Evolutionary conservation across 2,329 filamentous ascomycete species (phyloP), one percentile per base, ranked within the genome.

Genomic region (Nothophoma quercina): DNA sequence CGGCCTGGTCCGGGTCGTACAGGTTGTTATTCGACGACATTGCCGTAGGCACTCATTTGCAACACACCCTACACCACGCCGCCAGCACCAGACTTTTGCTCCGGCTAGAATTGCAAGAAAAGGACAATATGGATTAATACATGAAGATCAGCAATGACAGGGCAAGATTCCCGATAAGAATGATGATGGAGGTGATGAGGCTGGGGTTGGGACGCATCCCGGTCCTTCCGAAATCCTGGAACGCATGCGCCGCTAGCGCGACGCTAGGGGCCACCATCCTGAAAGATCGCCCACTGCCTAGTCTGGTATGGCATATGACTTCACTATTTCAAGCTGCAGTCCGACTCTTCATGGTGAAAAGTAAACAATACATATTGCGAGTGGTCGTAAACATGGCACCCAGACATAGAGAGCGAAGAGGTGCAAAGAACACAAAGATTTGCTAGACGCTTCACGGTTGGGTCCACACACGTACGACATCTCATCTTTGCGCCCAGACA

Each of bases 1-100:
- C 68, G 45, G 21, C 53, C 33, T 67, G 61, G 52, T 71, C 69
- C 38, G 69, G 70, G 36, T 60, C 51, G 55, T 73, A 72, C 45
- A 67, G 50, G 26, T 58, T 61, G 41, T 61, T 62, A 38, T 53
- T 60, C 38, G 68, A 63, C 59, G 68, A 63, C 69, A 71, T 71
- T 33, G 47, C 58, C 44, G 15, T 29, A n/a, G 18, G 35, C 42
- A 52, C 40, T 29, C 54, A 62, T 56, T 40, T 45, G 50, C 49
- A 46, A 30, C 49, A 30, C 55, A 29, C 56, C 55, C 40, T 45
- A 44, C 52, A 47, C 28, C 38, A 28, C 41, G 10, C 36, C 1
- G 15, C 18, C 10, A n/a, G n/a, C n/a, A n/a, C n/a, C n/a, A n/a
- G n/a, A 10, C 15, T 16, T 15, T 22, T 23, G 3, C 9, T 10